Conservation (phyloP, 2,329 filamentous ascomycete genomes). For the Cladobotryum protrusum region DNA sequence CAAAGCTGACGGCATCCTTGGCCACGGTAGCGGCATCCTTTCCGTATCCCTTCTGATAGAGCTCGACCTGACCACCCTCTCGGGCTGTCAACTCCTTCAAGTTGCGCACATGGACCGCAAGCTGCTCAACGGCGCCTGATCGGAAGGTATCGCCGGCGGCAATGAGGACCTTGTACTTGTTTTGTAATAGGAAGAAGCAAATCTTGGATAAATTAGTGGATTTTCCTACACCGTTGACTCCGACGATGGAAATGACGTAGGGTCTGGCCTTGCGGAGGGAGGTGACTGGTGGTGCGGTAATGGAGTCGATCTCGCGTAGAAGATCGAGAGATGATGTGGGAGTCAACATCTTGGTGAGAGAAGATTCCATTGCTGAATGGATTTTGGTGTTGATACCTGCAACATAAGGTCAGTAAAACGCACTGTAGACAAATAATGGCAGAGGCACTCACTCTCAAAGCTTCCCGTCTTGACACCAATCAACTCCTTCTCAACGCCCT, state of each 20-base stretch:
- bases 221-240: constrained; percentile 97
- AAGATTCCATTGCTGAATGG: constrained; percentile 81
- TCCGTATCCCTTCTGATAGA: constrained; percentile 96
- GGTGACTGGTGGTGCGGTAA: constrained; percentile 60
- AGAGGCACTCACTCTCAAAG: constrained; percentile 60
- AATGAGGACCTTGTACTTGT: constrained; percentile 91
- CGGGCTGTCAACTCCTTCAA: constrained; percentile 80
- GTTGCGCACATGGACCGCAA: constrained; percentile 91
- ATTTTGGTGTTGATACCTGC: constrained; percentile 73
- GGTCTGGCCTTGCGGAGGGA: constrained; percentile 64
- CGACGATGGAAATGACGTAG: constrained; percentile 96
- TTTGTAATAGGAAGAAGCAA: constrained; percentile 94
- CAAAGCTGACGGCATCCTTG: constrained; percentile 83
- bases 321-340: constrained; percentile 92
- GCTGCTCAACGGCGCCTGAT: constrained; percentile 92
- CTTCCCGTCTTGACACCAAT: constrained; percentile 84
- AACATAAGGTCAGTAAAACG: not conserved
- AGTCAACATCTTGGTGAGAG: constrained; percentile 89
- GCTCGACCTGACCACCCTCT: constrained; percentile 77
- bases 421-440: not conserved
- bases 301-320: constrained; percentile 81
- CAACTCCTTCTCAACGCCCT: constrained; percentile 85
- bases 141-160: constrained; percentile 96
- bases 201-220: constrained; percentile 97
- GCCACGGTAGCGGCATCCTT: constrained; percentile 96